A percentile compares a stretch with the other conserved stretches of the same genome.
phyloP scores from a whole-genome alignment of 495 filamentous ascomycete genomes.

The Sordaria brevicollis region DNA sequence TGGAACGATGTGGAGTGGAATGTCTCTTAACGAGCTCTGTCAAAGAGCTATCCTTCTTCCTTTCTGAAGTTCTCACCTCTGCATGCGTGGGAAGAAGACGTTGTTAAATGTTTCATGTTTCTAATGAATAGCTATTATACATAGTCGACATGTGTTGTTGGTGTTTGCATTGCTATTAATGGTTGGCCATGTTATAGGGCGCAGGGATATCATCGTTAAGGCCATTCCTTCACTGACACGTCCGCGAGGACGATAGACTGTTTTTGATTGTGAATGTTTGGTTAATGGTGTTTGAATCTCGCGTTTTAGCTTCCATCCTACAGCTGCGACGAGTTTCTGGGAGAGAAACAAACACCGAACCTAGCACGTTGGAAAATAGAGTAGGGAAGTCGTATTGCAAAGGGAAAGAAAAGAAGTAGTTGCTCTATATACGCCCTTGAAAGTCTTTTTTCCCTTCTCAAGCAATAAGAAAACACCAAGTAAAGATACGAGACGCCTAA shows the following conservation, averaged over 20 bases:
- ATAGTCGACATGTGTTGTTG: neutral
- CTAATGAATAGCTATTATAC: neutral
- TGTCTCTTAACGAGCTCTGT: neutral
- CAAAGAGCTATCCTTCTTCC: neutral
- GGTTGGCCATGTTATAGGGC: neutral
- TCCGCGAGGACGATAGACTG: neutral
- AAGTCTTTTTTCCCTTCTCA: neutral
- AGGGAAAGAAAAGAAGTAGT: neutral
- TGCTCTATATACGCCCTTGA: neutral
- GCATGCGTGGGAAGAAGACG: neutral
- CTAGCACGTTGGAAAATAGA: too few species aligned
- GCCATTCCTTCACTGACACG: too few species aligned
- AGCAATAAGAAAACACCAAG: neutral
- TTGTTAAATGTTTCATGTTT: neutral
- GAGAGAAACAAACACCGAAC: too few species aligned
- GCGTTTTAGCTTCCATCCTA: too few species aligned
- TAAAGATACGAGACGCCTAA: neutral
- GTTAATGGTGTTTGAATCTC: too few species aligned
- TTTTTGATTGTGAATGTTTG: neutral
- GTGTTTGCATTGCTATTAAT: neutral
- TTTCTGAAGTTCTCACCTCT: neutral
- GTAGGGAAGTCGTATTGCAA: too few species aligned
- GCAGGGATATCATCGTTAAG: neutral
- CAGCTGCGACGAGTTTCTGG: too few species aligned
- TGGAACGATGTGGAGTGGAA: neutral